Percentiles rank a stretch among this genome's conserved stretches.
These are phyloP conservation scores for Marasmius oreades DNA, from an alignment of 1,284 basidiomycete species.

Conservation along the genomic window DNA sequence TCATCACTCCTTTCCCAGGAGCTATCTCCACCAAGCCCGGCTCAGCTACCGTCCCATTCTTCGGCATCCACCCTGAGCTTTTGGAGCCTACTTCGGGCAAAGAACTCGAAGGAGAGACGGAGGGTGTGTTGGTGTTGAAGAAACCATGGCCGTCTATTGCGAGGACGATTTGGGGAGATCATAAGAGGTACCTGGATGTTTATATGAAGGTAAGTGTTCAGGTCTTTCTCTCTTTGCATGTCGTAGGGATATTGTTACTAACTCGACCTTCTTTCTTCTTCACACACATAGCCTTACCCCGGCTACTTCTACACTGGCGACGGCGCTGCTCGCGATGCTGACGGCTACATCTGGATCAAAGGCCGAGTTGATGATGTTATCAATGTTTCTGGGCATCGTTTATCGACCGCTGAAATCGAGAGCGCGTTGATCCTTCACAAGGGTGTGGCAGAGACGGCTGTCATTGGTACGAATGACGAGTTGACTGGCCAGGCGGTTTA, in stretches of 20 bases:
- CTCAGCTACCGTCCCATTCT: slow-evolving; percentile 96
- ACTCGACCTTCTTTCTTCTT: slow-evolving; percentile 7
- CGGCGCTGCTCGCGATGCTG: slow-evolving; percentile 89
- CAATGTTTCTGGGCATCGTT: slow-evolving; percentile 94
- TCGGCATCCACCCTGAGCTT: slow-evolving; percentile 88
- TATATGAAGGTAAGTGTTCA: slow-evolving; percentile 70
- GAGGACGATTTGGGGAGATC: slow-evolving; percentile 91
- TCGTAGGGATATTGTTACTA: slow-evolving; percentile 3
- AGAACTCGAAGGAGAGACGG: slow-evolving; percentile 76
- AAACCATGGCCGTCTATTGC: slow-evolving; percentile 96
- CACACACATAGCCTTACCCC: slow-evolving; percentile 80
- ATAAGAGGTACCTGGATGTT: slow-evolving; percentile 88
- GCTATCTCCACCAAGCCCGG: slow-evolving; percentile 96
- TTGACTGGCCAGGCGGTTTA: slow-evolving; percentile 86
- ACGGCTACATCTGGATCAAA: slow-evolving; percentile 99
- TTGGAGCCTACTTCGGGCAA: slow-evolving; percentile 81
- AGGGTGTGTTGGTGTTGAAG: slow-evolving; percentile 88
- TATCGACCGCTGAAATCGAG: slow-evolving; percentile 98
- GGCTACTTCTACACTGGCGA: slow-evolving; percentile 96
- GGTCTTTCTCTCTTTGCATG: slow-evolving; percentile 9
- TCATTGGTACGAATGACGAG: slow-evolving; percentile 87
- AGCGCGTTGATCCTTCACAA: slow-evolving; percentile 91
- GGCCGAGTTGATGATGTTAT: slow-evolving; percentile 94
- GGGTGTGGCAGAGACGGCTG: slow-evolving; percentile 95
- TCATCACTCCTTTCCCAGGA: slow-evolving; percentile 94